Evolutionary conservation across 2,329 filamentous ascomycete species (phyloP).

Genomic region (Herpotrichia juniperi): DNA sequence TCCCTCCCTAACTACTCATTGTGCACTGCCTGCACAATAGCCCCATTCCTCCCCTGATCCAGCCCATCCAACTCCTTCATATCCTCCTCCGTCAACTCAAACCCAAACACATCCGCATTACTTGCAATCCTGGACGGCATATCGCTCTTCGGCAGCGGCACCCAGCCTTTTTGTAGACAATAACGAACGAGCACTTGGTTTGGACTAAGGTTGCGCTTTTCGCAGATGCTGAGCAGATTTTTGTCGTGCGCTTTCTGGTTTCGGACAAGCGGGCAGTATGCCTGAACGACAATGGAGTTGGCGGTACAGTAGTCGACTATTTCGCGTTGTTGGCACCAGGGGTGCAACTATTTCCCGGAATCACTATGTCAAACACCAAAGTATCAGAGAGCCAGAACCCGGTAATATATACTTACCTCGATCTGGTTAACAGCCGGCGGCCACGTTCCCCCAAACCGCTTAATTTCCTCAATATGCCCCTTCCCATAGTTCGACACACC

Average conservation of each 20-base stretch:
- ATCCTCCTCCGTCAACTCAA: conserved; percentile 42
- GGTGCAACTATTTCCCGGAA: conserved; percentile 63
- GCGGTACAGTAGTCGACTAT: conserved; percentile 63
- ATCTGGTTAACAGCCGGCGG: conserved; percentile 78
- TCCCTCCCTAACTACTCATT: conserved; percentile 10
- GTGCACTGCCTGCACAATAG: conserved; percentile 40
- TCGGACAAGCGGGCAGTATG: conserved; percentile 71
- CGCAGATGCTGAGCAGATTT: conserved; percentile 66
- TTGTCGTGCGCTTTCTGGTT: conserved; percentile 75
- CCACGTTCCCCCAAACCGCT: conserved; percentile 67
- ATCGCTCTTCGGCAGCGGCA: conserved; percentile 48
- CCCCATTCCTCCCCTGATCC: conserved; percentile 40
- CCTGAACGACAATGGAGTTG: conserved; percentile 66
- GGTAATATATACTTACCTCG: conserved; percentile 60
- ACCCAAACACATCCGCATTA: conserved; percentile 45
- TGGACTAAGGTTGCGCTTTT: conserved; percentile 75
- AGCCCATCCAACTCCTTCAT: conserved; percentile 41
- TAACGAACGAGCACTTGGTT: conserved; percentile 82
- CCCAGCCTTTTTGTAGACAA: conserved; percentile 73
- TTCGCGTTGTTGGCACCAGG: conserved; percentile 71
- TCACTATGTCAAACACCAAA: not conserved
- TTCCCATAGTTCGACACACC: conserved; percentile 77
- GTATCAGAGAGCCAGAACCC: not conserved
- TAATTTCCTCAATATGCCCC: conserved; percentile 72
- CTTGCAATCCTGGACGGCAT: conserved; percentile 39